Evolutionary conservation across 2,329 filamentous ascomycete genomes (phyloP).

Genomic region (Ceratocystis smalleyi): DNA sequence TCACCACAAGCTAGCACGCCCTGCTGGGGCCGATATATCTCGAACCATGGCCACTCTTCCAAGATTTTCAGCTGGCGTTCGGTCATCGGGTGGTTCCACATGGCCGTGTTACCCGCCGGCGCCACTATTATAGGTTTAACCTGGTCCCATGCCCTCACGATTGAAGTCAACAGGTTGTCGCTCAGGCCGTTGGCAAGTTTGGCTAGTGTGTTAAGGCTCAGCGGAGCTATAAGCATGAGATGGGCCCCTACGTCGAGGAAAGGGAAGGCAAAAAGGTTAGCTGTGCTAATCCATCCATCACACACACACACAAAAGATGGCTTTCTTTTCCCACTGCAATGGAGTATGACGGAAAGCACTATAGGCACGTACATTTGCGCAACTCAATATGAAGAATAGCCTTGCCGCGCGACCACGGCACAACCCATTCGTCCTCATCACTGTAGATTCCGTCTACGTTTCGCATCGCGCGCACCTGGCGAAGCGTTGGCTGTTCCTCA

Average conservation of each 20-base stretch:
- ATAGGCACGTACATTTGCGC: slow-evolving; percentile 34
- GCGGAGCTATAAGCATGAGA: slow-evolving; percentile 61
- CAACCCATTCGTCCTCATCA: slow-evolving; percentile 73
- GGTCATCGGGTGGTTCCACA: slow-evolving; percentile 81
- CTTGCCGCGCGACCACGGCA: slow-evolving; percentile 62
- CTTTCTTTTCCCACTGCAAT: background rate
- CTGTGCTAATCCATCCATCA: background rate
- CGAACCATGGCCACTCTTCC: slow-evolving; percentile 50
- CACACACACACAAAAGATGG: background rate
- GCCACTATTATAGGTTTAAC: slow-evolving; percentile 61
- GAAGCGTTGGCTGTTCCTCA: slow-evolving; percentile 57
- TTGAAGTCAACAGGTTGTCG: slow-evolving; percentile 58
- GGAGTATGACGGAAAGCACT: too few species aligned
- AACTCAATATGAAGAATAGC: slow-evolving; percentile 83
- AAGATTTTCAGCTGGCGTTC: slow-evolving; percentile 53
- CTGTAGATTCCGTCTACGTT: slow-evolving; percentile 69
- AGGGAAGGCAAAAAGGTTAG: background rate
- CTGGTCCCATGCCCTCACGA: slow-evolving; percentile 79
- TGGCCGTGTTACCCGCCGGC: slow-evolving; percentile 75
- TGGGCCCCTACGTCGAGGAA: slow-evolving; percentile 45
- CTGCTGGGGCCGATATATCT: slow-evolving; percentile 55
- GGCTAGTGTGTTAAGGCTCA: slow-evolving; percentile 73
- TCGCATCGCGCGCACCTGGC: slow-evolving; percentile 40
- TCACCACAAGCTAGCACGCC: slow-evolving; percentile 79
- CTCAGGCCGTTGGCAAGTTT: slow-evolving; percentile 67